These are phyloP conservation scores for Fusarium palustre DNA, from an alignment of 2,329 filamentous ascomycete species.

Conservation along the genomic window DNA sequence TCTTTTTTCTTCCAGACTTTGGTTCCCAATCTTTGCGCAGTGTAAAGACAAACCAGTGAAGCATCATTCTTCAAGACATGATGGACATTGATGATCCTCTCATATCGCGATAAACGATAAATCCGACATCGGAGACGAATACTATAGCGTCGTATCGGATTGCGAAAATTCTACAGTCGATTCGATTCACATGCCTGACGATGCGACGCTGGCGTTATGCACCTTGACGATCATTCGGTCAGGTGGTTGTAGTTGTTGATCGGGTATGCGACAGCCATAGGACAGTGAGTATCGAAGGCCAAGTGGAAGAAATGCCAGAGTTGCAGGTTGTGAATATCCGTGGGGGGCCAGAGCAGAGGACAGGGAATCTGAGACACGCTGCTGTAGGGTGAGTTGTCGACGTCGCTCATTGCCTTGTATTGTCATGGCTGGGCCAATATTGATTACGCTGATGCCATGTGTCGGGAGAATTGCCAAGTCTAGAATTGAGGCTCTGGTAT, in stretches of 20 bases:
- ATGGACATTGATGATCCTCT: background rate
- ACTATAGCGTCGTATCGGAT: slow-evolving; percentile 10
- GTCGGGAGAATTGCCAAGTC: background rate
- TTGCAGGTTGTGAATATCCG: background rate
- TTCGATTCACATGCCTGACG: slow-evolving; percentile 31
- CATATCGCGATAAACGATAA: background rate
- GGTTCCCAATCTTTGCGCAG: background rate
- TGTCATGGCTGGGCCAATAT: background rate
- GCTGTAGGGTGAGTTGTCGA: slow-evolving; percentile 14
- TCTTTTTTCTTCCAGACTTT: slow-evolving; percentile 16
- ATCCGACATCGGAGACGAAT: slow-evolving; percentile 19
- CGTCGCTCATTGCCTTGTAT: slow-evolving; percentile 7
- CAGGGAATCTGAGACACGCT: background rate
- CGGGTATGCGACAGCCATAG: background rate
- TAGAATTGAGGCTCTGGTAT: background rate
- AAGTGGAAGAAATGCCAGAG: background rate
- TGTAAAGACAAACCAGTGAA: background rate
- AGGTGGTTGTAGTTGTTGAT: slow-evolving; percentile 15
- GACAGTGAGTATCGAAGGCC: background rate
- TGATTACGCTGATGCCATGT: background rate
- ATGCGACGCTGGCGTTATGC: slow-evolving; percentile 30
- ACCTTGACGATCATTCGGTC: slow-evolving; percentile 34
- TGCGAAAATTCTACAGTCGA: slow-evolving; percentile 14
- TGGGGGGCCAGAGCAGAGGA: background rate
- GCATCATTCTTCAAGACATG: slow-evolving; percentile 4